Conservation (phyloP, 352 stramenopile genomes). For the Globisporangium iwayamae region DNA sequence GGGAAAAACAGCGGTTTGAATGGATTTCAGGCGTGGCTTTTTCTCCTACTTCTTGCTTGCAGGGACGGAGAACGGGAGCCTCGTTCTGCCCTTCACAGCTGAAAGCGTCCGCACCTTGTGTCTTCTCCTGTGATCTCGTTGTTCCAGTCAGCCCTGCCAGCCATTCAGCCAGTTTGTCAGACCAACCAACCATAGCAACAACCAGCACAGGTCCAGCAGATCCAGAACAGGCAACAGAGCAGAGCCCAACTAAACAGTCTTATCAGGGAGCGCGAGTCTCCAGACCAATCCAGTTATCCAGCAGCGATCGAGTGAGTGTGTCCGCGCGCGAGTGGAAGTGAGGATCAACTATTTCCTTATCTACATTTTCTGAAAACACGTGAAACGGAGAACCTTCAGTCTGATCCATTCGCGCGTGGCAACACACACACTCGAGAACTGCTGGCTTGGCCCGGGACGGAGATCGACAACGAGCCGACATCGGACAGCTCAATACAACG, state of each 20-base stretch:
- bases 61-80: too few relatives aligned
- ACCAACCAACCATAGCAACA: not conserved
- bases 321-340: constrained; percentile 38
- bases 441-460: not conserved
- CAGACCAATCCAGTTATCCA: not conserved
- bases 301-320: constrained; percentile 5
- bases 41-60: not conserved
- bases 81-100: too few relatives aligned
- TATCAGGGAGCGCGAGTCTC: too few relatives aligned
- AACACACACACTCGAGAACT: not conserved
- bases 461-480: not conserved
- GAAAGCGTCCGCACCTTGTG: not conserved
- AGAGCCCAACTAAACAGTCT: too few relatives aligned
- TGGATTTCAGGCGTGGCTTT: constrained; percentile 1
- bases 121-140: constrained; percentile 7
- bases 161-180: not conserved
- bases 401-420: constrained; percentile 27
- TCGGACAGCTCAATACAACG: not conserved
- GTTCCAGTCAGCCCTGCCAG: not conserved
- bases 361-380: constrained; percentile 62
- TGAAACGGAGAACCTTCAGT: constrained; percentile 22
- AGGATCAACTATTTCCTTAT: constrained; percentile 65
- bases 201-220: not conserved
- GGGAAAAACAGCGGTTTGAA: constrained; percentile 1
- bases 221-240: not conserved